A percentile compares a stretch with the other conserved stretches of the same genome.
Evolutionary conservation across 2,329 filamentous ascomycete genomes (phyloP).

Genomic region (Aquanectria penicillioides): DNA sequence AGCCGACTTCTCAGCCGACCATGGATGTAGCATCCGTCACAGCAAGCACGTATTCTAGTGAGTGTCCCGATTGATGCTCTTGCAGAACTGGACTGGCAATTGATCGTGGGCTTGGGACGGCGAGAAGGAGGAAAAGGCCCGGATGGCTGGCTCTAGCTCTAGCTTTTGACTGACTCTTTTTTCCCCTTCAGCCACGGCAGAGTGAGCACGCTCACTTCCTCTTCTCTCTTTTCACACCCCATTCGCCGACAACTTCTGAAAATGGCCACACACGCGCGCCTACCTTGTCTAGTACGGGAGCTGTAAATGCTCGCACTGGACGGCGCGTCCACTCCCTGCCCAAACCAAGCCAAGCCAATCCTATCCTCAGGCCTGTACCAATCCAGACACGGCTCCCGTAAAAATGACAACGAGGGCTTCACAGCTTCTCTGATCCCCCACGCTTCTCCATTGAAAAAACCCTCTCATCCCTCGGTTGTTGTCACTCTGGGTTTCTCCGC

Average conservation of each 20-base stretch:
- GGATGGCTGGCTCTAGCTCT: neutral
- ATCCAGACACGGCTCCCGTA: constrained; percentile 1
- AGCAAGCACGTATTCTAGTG: too few relatives aligned
- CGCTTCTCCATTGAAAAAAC: constrained; percentile 16
- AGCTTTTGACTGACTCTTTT: neutral
- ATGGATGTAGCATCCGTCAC: constrained; percentile 1
- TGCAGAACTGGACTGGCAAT: constrained; percentile 3
- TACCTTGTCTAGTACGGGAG: neutral
- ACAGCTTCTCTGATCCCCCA: constrained; percentile 11
- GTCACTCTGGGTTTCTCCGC: constrained; percentile 7
- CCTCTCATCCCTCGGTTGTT: neutral
- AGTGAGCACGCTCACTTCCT: too few relatives aligned
- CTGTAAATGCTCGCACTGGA: too few relatives aligned
- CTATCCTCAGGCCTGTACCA: neutral
- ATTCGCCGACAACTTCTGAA: constrained; percentile 1
- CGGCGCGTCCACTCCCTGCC: too few relatives aligned
- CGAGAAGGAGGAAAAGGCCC: neutral
- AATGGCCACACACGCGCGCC: neutral
- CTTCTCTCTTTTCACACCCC: neutral
- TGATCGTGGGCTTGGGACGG: neutral
- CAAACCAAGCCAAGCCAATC: too few relatives aligned
- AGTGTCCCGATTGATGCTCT: constrained; percentile 4
- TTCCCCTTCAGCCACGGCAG: too few relatives aligned
- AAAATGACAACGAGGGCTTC: constrained; percentile 8
- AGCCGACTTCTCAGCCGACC: constrained; percentile 14